Conservation (phyloP, 371 early-diverging fungal species). For the Circinella umbellata region DNA sequence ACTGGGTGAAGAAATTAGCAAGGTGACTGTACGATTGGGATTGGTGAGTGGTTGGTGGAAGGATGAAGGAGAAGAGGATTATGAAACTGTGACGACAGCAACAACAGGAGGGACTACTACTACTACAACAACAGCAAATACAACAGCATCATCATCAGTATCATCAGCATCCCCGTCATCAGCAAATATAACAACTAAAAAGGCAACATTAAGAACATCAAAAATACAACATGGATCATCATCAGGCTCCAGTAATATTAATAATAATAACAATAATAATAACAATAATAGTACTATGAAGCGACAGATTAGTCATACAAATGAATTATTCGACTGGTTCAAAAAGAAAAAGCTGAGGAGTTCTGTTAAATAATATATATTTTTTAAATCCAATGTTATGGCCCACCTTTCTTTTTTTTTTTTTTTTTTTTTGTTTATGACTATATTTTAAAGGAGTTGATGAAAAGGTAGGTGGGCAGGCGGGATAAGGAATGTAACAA, state of each 20-base stretch:
- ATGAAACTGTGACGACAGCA: not conserved
- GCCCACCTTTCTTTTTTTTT: not conserved
- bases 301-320: slow-evolving; percentile 7
- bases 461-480: no score
- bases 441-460: no score
- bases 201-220: not conserved
- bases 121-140: not conserved
- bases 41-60: slow-evolving; percentile 49
- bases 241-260: not conserved
- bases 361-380: not conserved
- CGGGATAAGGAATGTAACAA: no score
- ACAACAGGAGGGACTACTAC: not conserved
- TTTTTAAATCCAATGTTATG: slow-evolving; percentile 4
- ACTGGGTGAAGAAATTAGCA: slow-evolving; percentile 33
- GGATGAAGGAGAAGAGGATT: slow-evolving; percentile 24
- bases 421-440: not conserved
- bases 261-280: no score
- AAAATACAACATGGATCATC: not conserved
- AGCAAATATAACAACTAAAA: not conserved
- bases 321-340: slow-evolving; percentile 17
- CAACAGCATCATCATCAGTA: not conserved
- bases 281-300: not conserved
- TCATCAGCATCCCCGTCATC: not conserved
- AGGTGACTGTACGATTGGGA: slow-evolving; percentile 40
- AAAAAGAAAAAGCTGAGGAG: slow-evolving; percentile 17